phyloP scores from a whole-genome alignment of 345 rosid genomes.

The Hibiscus mutabilis region DNA sequence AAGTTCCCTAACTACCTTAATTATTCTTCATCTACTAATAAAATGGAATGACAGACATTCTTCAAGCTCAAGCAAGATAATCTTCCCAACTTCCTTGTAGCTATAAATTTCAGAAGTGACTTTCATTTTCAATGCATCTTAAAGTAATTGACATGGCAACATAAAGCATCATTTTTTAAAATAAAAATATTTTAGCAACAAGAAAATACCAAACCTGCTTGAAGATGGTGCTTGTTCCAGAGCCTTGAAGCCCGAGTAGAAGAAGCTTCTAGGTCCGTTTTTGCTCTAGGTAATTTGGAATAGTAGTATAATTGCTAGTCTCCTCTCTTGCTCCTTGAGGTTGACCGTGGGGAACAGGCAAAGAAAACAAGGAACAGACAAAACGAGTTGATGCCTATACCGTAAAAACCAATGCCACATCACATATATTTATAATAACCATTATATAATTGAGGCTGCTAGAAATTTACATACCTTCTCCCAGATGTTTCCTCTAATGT shows the following conservation, averaged over 20 bases:
- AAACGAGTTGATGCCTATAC: constrained; percentile 88
- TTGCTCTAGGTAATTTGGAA: constrained; percentile 88
- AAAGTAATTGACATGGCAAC: not conserved
- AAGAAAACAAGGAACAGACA: constrained; percentile 69
- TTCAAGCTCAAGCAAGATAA: not conserved
- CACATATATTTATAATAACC: constrained; percentile 2
- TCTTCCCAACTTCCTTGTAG: not conserved
- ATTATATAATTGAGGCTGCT: constrained; percentile 1
- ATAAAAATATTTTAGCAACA: not conserved
- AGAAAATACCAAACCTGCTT: constrained; percentile 82
- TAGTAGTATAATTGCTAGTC: constrained; percentile 53
- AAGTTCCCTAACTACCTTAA: not conserved
- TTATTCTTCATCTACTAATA: not conserved
- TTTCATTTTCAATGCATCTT: not conserved
- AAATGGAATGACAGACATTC: not conserved
- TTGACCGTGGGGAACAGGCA: constrained; percentile 79
- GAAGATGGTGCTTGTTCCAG: constrained; percentile 96
- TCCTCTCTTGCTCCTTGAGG: constrained; percentile 64
- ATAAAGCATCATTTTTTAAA: not conserved
- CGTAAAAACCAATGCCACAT: constrained; percentile 26
- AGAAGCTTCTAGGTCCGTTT: constrained; percentile 73
- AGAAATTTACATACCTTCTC: constrained; percentile 46
- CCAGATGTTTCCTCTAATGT: constrained; percentile 79
- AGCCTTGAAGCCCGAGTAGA: constrained; percentile 70
- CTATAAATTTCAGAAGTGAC: not conserved